Conservation (phyloP, 371 early-diverging fungal genomes). For the Rhizopus stolonifer region DNA sequence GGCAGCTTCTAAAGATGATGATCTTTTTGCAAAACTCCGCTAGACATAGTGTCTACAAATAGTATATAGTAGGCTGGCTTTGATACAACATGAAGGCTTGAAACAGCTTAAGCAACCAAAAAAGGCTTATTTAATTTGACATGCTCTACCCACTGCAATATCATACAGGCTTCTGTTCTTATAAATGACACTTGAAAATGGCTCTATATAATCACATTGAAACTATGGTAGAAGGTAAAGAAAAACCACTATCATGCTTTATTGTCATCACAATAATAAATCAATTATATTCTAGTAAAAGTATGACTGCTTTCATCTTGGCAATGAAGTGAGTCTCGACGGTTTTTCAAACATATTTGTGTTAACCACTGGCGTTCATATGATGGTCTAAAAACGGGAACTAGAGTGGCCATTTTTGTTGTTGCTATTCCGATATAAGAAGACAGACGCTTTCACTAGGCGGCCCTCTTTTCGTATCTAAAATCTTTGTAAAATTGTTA, state of each 20-base stretch:
- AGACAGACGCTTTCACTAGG: conserved; percentile 10
- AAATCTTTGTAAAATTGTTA: conserved; percentile 15
- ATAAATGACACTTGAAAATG: conserved; percentile 11
- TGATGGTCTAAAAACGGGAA: conserved; percentile 9
- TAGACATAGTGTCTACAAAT: conserved; percentile 17
- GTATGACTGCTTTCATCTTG: conserved; percentile 7
- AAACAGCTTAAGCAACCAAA: conserved; percentile 10
- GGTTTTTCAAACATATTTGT: conserved; percentile 14
- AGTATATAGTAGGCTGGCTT: conserved; percentile 16
- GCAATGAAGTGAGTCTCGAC: conserved; percentile 7
- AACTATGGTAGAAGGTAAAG: conserved; percentile 8
- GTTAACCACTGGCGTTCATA: conserved; percentile 8
- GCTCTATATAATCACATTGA: conserved; percentile 5
- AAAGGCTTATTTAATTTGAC: conserved; percentile 8
- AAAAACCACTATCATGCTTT: conserved; percentile 1
- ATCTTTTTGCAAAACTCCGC: conserved; percentile 17
- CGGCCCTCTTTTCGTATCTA: conserved; percentile 8
- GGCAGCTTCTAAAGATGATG: conserved; percentile 18
- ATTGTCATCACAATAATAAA: conserved; percentile 8
- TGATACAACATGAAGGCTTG: conserved; percentile 8
- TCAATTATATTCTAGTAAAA: background rate
- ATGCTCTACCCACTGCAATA: conserved; percentile 10
- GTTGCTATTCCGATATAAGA: conserved; percentile 16
- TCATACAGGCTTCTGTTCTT: conserved; percentile 12
- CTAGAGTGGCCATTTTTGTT: conserved; percentile 14